Percentiles rank a stretch among this genome's conserved stretches.
These are phyloP conservation scores for Mycena amicta DNA, from an alignment of 768 basidiomycete genomes.

Conservation along the genomic window DNA sequence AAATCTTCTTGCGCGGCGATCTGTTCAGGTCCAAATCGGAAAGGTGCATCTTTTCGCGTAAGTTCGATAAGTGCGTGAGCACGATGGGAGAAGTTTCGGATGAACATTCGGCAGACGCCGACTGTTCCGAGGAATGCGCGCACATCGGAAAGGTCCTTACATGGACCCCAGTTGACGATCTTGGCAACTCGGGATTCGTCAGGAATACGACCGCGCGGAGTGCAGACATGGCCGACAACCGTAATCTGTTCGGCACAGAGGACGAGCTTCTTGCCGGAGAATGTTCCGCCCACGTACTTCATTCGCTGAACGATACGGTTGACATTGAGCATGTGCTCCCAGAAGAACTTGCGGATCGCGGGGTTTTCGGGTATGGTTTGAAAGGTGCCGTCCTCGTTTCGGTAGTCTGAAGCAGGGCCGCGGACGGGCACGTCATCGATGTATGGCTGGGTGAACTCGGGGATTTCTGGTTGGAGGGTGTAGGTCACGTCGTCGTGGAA, in stretches of 20 bases:
- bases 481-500: conserved; percentile 25
- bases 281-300: background rate
- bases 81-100: conserved; percentile 28
- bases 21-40: conserved; percentile 31
- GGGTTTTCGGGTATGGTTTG: conserved; percentile 13
- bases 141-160: too few species aligned
- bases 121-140: too few species aligned
- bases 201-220: background rate
- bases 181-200: background rate
- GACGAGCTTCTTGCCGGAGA: background rate
- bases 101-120: conserved; percentile 32
- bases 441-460: conserved; percentile 26
- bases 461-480: conserved; percentile 27
- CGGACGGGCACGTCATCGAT: too few species aligned
- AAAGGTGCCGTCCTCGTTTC: conserved; percentile 7
- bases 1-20: too few species aligned
- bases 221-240: background rate
- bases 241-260: too few species aligned
- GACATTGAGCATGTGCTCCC: background rate
- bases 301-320: background rate
- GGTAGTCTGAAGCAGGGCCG: conserved; percentile 31
- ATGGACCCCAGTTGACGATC: too few species aligned
- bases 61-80: conserved; percentile 28
- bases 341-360: background rate
- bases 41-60: conserved; percentile 28